These are phyloP conservation scores for Kalmusia sp. DNA, from an alignment of 2,329 filamentous ascomycete species.

Conservation along the genomic window DNA sequence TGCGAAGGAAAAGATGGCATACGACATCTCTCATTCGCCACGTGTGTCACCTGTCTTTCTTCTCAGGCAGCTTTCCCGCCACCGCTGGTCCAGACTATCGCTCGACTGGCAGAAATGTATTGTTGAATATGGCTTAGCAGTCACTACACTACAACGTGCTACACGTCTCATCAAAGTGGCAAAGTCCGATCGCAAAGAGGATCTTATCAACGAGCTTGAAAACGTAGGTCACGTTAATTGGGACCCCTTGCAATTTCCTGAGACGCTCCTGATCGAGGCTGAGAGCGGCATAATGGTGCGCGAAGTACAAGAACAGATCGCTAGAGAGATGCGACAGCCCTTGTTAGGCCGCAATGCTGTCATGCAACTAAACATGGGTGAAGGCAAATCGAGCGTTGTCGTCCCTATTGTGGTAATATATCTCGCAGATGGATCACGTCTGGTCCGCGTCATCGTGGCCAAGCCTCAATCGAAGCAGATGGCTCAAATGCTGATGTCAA, in stretches of 20 bases:
- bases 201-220: slow-evolving; percentile 42
- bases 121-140: slow-evolving; percentile 32
- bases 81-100: slow-evolving; percentile 20
- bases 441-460: slow-evolving; percentile 66
- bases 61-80: slow-evolving; percentile 26
- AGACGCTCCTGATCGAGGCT: slow-evolving; percentile 69
- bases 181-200: slow-evolving; percentile 11
- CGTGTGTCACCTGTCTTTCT: slow-evolving; percentile 30
- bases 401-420: slow-evolving; percentile 32
- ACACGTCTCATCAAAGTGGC: slow-evolving; percentile 23
- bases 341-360: slow-evolving; percentile 28
- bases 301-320: slow-evolving; percentile 64
- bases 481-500: slow-evolving; percentile 60
- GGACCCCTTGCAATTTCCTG: slow-evolving; percentile 60
- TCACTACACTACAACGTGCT: slow-evolving; percentile 38
- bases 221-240: slow-evolving; percentile 66
- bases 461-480: slow-evolving; percentile 69
- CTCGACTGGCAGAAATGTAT: slow-evolving; percentile 27
- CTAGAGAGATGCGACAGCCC: slow-evolving; percentile 59
- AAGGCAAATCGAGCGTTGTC: slow-evolving; percentile 39
- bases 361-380: slow-evolving; percentile 43
- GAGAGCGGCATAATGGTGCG: slow-evolving; percentile 70
- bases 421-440: slow-evolving; percentile 15
- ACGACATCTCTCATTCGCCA: slow-evolving; percentile 15
- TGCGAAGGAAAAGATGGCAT: not conserved